Percentiles rank a stretch among this genome's conserved stretches.
Conservation (phyloP, 2,329 filamentous ascomycete species). For the Scytalidium lignicola region DNA sequence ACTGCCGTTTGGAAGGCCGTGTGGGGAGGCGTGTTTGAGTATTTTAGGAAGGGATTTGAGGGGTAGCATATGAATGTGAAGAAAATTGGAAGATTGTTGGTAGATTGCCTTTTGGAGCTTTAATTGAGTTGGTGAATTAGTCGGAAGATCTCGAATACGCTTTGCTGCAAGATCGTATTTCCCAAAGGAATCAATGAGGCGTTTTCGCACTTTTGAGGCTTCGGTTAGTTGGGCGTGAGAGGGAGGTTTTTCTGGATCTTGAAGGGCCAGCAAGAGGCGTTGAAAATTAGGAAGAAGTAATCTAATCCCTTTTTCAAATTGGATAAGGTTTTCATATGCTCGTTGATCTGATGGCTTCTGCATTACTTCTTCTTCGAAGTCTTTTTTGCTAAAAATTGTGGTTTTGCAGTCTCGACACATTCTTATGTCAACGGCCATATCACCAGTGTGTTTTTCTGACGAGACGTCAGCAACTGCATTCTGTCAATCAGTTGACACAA, state of each 20-base stretch:
- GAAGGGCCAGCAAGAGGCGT: conserved; percentile 56
- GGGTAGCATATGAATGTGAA: conserved; percentile 72
- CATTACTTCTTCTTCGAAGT: conserved; percentile 56
- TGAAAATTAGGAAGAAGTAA: conserved; percentile 66
- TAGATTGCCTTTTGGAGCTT: conserved; percentile 65
- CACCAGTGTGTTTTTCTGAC: conserved; percentile 43
- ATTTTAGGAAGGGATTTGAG: conserved; percentile 56
- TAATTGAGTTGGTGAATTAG: conserved; percentile 56
- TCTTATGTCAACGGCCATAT: conserved; percentile 72
- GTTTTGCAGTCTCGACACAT: conserved; percentile 87
- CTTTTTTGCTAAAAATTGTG: conserved; percentile 62
- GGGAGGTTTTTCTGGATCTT: conserved; percentile 54
- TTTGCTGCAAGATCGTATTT: conserved; percentile 66
- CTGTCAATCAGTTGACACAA: conserved; percentile 18
- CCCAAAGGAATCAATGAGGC: conserved; percentile 66
- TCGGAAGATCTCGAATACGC: conserved; percentile 62
- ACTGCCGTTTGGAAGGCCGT: conserved; percentile 38
- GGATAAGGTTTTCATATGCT: conserved; percentile 61
- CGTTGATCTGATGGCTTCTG: conserved; percentile 56
- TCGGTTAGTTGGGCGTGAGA: conserved; percentile 53
- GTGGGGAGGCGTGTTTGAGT: conserved; percentile 56
- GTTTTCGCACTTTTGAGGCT: conserved; percentile 65
- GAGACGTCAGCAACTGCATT: conserved; percentile 29
- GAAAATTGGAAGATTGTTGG: conserved; percentile 62
- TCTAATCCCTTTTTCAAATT: conserved; percentile 68